Base-by-base conservation (phyloP, 371 early-diverging fungal species). In the Choanephora cucurbitarum region DNA sequence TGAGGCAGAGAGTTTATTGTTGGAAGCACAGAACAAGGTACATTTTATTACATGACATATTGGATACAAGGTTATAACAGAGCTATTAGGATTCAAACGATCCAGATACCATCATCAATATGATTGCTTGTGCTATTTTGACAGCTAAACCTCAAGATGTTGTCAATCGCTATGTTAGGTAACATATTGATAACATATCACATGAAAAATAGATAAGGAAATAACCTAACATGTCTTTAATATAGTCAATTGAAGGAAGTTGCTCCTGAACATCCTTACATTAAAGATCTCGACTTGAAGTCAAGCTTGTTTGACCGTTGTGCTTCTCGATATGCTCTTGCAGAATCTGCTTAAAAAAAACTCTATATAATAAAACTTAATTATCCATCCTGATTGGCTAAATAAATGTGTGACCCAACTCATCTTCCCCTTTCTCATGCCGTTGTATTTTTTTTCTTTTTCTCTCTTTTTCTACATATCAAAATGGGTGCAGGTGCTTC, bases 51-150 rank as follows among this genome's bases (percentile, higher is more conserved):
- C n/a, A n/a, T n/a, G n/a, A n/a, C n/a, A n/a, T n/a, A n/a, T n/a
- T n/a, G n/a, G n/a, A n/a, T n/a, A n/a, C n/a, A n/a, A n/a, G n/a
- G n/a, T n/a, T n/a, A n/a, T n/a, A n/a, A n/a, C n/a, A n/a, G n/a
- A n/a, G n/a, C n/a, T n/a, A n/a, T n/a, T n/a, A 88, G 89, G 87
- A 90, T 53, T 72, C 81, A 34, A 80, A 81, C 62, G 87, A 95
- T 60, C 83, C 95, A 3, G 95, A 98, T 49, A 88, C 91, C 0
- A 75, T 98, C 23, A 91, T 91, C 31, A 96, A 98, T 69, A 80
- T 94, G 70, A 84, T 92, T 54, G 84, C 91, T 4, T 77, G 84
- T 52, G 77, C 87, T 22, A 79, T 75, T 33, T 77, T 91, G 45
- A 69, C 79, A 40, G 81, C 82, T 49, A 95, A 93, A 61, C 80